Conservation (phyloP, 176 grass and related monocot genomes). For the Alopecurus myosuroides region DNA sequence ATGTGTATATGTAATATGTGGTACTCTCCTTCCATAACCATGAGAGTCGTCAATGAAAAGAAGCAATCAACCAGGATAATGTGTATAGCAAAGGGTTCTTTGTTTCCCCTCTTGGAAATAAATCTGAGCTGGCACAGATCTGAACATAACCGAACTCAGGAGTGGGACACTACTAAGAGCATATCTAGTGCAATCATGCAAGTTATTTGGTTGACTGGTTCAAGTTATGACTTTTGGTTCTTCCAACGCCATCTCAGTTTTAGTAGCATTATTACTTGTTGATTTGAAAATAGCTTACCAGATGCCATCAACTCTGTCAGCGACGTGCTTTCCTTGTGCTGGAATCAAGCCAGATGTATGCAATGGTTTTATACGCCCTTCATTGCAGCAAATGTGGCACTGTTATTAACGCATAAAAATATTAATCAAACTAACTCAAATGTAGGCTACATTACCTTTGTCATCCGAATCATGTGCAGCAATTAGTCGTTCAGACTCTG, state of each 20-base stretch:
- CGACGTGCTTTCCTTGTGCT: constrained; percentile 84
- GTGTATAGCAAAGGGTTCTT: not conserved
- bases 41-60: not conserved
- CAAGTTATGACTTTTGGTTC: not conserved
- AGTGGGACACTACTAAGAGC: not conserved
- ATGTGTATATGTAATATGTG: not conserved
- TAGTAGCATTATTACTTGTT: not conserved
- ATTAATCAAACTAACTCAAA: not conserved
- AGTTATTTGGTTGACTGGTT: not conserved
- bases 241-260: not conserved
- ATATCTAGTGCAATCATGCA: constrained; percentile 1
- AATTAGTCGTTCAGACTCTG: constrained; percentile 74
- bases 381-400: constrained; percentile 19
- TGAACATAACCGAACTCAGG: not conserved
- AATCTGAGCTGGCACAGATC: not conserved
- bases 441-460: constrained; percentile 56
- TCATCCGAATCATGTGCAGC: constrained; percentile 62
- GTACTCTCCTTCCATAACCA: not conserved
- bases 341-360: constrained; percentile 85
- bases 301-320: constrained; percentile 82
- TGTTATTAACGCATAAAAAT: constrained; percentile 31
- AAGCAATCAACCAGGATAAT: constrained; percentile 3
- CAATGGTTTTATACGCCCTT: constrained; percentile 89
- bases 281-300: constrained; percentile 54
- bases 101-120: not conserved